Conservation (phyloP, 768 basidiomycete species). For the Russula lepida region DNA sequence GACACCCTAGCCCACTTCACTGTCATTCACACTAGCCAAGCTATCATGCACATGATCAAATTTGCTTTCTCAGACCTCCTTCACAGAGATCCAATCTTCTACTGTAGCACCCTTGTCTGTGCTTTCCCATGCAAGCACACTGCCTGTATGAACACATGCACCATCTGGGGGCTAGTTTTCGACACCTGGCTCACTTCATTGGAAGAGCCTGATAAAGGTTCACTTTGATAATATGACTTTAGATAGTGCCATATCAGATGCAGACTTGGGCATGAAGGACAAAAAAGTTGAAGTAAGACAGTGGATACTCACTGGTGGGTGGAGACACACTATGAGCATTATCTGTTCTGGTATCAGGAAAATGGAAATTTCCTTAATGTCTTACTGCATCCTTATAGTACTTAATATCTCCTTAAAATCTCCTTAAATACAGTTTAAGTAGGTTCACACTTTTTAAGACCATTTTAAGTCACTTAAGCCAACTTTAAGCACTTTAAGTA, state of each 20-base stretch:
- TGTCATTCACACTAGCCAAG: background rate
- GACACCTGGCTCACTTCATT: constrained; percentile 40
- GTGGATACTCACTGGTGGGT: no score
- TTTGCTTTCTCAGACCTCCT: constrained; percentile 16
- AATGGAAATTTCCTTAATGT: no score
- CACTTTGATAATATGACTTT: constrained; percentile 49
- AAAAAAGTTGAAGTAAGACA: background rate
- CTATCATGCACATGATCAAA: constrained; percentile 14
- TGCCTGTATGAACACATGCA: constrained; percentile 34
- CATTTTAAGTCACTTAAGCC: no score
- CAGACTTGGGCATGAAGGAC: constrained; percentile 14
- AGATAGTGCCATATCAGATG: constrained; percentile 26
- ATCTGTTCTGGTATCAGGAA: no score
- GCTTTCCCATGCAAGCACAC: constrained; percentile 10
- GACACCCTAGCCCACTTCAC: constrained; percentile 6
- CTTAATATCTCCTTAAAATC: no score
- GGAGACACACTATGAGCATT: no score
- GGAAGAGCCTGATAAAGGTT: constrained; percentile 60
- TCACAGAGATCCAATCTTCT: background rate
- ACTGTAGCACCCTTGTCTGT: background rate
- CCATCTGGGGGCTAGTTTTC: constrained; percentile 39
- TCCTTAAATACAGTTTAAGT: no score
- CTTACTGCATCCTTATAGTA: no score
- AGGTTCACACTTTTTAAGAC: no score
- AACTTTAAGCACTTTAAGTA: no score